These are phyloP conservation scores for Blepharisma japonicum DNA, from an alignment of 73 alveolate genomes.

Conservation along the genomic window DNA sequence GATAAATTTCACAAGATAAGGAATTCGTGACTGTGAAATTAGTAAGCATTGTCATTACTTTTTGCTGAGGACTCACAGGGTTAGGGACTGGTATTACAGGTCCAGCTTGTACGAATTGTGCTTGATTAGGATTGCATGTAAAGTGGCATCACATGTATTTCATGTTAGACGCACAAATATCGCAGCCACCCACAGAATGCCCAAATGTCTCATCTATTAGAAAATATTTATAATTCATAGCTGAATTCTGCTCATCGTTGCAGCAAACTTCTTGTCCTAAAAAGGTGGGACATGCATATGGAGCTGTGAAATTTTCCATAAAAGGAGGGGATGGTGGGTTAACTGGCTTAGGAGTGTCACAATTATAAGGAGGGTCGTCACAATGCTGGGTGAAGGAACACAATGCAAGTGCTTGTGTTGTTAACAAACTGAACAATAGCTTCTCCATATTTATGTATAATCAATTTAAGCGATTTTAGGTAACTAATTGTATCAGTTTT, in stretches of 20 bases:
- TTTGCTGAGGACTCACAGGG: slow-evolving; percentile 5
- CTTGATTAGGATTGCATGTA: slow-evolving; percentile 31
- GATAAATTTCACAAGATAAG: slow-evolving; percentile 14
- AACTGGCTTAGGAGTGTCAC: no score
- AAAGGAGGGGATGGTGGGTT: no score
- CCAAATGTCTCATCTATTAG: slow-evolving; percentile 20
- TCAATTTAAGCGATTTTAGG: no score
- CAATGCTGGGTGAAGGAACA: no score
- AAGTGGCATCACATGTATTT: slow-evolving; percentile 23
- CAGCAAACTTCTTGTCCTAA: slow-evolving; percentile 24
- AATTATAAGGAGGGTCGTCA: no score
- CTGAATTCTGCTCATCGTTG: background rate
- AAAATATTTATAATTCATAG: slow-evolving; percentile 17
- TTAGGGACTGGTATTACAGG: background rate
- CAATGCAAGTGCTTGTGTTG: no score
- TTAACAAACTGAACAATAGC: no score
- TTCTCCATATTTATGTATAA: no score
- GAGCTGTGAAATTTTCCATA: no score
- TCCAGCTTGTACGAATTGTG: slow-evolving; percentile 11
- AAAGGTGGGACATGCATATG: slow-evolving; percentile 29
- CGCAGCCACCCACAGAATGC: slow-evolving; percentile 23
- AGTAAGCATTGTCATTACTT: background rate
- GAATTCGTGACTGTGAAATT: slow-evolving; percentile 7
- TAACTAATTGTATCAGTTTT: no score
- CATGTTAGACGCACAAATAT: slow-evolving; percentile 32